Evolutionary conservation across 371 early-diverging fungal species (phyloP).

Genomic region (Mucor mucedo): DNA sequence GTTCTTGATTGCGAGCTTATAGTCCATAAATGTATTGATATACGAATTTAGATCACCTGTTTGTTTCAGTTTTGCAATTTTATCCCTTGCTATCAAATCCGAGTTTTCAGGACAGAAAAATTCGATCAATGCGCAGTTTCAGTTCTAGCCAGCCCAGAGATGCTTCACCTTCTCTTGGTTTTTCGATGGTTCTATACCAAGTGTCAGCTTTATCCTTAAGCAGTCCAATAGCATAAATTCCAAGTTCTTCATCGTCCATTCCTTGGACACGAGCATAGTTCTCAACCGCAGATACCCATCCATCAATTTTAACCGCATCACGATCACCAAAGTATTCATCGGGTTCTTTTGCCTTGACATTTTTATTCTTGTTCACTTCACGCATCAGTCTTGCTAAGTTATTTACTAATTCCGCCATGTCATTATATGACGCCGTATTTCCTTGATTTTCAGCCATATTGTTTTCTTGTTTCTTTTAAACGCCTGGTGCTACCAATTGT

Average conservation of each 20-base stretch:
- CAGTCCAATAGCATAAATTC: neutral
- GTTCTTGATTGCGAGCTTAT: neutral
- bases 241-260: neutral
- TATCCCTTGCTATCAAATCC: slow-evolving; percentile 7
- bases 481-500: neutral
- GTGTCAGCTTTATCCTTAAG: slow-evolving; percentile 5
- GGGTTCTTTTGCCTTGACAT: neutral
- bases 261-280: neutral
- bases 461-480: neutral
- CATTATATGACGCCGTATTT: too few species aligned
- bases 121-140: neutral
- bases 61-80: slow-evolving; percentile 8
- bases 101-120: slow-evolving; percentile 16
- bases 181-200: slow-evolving; percentile 5
- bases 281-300: slow-evolving; percentile 6
- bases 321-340: slow-evolving; percentile 1
- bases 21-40: too few species aligned
- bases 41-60: slow-evolving; percentile 11
- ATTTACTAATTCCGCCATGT: too few species aligned
- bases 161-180: neutral
- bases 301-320: slow-evolving; percentile 9
- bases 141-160: slow-evolving; percentile 4
- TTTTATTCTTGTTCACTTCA: neutral
- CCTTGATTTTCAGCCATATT: too few species aligned
- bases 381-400: too few species aligned